Conservation (phyloP, 116 monocot genomes). For the Cymodocea nodosa region DNA sequence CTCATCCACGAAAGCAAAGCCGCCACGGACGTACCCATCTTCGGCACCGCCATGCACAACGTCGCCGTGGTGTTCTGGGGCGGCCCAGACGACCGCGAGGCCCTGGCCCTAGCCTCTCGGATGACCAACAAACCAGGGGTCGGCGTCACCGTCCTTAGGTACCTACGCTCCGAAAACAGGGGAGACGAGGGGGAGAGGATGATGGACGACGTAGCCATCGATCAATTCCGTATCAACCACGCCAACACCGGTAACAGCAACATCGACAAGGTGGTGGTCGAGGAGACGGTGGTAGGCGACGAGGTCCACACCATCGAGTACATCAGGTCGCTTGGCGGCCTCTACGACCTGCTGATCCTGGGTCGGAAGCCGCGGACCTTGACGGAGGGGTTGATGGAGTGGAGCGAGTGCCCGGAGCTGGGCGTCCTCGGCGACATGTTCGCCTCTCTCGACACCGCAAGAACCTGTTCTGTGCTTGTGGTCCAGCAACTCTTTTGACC, state of each 20-base stretch:
- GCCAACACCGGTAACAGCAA: neutral
- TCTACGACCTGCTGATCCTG: constrained; percentile 1
- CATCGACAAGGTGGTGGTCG: neutral
- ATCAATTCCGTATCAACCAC: neutral
- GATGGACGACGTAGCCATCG: constrained; percentile 1
- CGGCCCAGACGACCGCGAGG: constrained; percentile 58
- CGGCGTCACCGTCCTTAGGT: constrained; percentile 17
- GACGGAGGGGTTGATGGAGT: constrained; percentile 1
- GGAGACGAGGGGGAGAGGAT: constrained; percentile 3
- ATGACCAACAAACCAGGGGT: constrained; percentile 29
- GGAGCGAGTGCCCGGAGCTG: constrained; percentile 10
- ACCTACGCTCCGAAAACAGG: neutral
- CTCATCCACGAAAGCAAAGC: constrained; percentile 14
- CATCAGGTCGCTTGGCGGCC: neutral
- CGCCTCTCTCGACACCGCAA: constrained; percentile 1
- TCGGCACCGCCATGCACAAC: constrained; percentile 4
- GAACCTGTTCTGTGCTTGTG: neutral
- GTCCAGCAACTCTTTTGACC: constrained; percentile 1
- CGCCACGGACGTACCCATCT: neutral
- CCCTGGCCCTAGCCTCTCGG: constrained; percentile 28
- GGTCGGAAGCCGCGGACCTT: neutral
- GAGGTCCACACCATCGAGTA: neutral
- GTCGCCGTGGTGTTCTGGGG: constrained; percentile 42
- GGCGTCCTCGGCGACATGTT: constrained; percentile 16
- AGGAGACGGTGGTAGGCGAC: constrained; percentile 4